Evolutionary conservation across 495 filamentous ascomycete genomes (phyloP).

Genomic region (Neurospora cerealis): DNA sequence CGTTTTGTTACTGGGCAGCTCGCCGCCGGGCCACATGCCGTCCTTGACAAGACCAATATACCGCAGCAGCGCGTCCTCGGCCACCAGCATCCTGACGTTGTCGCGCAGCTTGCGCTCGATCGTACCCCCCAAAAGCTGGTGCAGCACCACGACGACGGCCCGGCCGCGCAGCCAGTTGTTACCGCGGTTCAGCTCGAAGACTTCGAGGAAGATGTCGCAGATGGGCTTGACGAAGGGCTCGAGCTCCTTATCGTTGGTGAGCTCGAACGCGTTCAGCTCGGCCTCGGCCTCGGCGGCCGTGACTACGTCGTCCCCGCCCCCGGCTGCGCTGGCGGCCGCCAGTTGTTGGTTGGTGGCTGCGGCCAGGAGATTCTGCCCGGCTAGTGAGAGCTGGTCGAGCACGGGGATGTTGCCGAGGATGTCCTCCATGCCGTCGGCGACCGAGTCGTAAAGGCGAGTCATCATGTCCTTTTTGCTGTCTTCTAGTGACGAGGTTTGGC

Average conservation of each 20-base stretch:
- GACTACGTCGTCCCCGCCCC: constrained; percentile 41
- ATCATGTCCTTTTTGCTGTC: constrained; percentile 81
- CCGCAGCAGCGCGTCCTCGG: constrained; percentile 68
- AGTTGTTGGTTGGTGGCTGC: constrained; percentile 68
- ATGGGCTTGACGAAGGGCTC: constrained; percentile 98
- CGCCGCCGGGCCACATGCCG: constrained; percentile 71
- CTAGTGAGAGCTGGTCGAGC: constrained; percentile 84
- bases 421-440: constrained; percentile 97
- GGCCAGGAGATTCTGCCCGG: constrained; percentile 86
- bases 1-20: constrained; percentile 36
- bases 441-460: constrained; percentile 87
- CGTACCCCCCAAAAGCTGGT: constrained; percentile 77
- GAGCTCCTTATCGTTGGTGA: constrained; percentile 49
- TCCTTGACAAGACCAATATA: constrained; percentile 64
- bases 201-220: constrained; percentile 92
- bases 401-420: constrained; percentile 90
- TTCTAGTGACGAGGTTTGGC: constrained; percentile 31
- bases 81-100: constrained; percentile 52
- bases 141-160: constrained; percentile 86
- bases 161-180: constrained; percentile 92
- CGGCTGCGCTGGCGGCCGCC: constrained; percentile 38
- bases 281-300: constrained; percentile 85
- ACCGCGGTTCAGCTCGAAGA: constrained; percentile 87
- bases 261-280: constrained; percentile 88
- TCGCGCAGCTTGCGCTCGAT: constrained; percentile 93